Conservation (phyloP, 257 asterid genomes). For the Gentiana straminea region DNA sequence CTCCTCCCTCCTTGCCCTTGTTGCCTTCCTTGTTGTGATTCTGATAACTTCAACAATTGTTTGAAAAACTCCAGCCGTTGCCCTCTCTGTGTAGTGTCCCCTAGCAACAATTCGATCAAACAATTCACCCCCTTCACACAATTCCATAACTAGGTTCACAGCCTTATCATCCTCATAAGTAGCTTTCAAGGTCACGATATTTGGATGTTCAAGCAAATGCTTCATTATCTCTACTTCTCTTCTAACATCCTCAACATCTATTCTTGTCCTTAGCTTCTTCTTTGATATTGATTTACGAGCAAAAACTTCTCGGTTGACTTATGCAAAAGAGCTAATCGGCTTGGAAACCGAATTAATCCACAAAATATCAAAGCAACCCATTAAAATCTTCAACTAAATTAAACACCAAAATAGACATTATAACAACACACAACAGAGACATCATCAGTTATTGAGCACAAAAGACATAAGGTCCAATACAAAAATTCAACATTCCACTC, state of each 20-base stretch:
- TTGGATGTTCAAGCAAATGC: slow-evolving; percentile 62
- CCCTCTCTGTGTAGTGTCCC: slow-evolving; percentile 85
- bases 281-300: slow-evolving; percentile 86
- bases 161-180: slow-evolving; percentile 76
- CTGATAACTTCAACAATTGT: slow-evolving; percentile 71
- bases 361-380: too few species aligned
- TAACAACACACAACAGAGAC: too few species aligned
- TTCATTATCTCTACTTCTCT: slow-evolving; percentile 85
- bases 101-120: slow-evolving; percentile 69
- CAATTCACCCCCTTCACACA: slow-evolving; percentile 80
- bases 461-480: too few species aligned
- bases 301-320: slow-evolving; percentile 23
- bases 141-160: slow-evolving; percentile 73
- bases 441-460: background rate
- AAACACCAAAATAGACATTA: too few species aligned
- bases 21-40: too few species aligned
- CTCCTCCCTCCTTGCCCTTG: too few species aligned
- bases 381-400: too few species aligned
- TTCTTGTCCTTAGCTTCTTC: slow-evolving; percentile 48
- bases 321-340: too few species aligned
- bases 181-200: slow-evolving; percentile 61
- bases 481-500: too few species aligned
- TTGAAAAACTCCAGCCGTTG: slow-evolving; percentile 61
- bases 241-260: slow-evolving; percentile 73
- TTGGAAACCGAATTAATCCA: too few species aligned